phyloP scores from a whole-genome alignment of 2,329 filamentous ascomycete genomes.

The Monilinia vaccinii-corymbosi region DNA sequence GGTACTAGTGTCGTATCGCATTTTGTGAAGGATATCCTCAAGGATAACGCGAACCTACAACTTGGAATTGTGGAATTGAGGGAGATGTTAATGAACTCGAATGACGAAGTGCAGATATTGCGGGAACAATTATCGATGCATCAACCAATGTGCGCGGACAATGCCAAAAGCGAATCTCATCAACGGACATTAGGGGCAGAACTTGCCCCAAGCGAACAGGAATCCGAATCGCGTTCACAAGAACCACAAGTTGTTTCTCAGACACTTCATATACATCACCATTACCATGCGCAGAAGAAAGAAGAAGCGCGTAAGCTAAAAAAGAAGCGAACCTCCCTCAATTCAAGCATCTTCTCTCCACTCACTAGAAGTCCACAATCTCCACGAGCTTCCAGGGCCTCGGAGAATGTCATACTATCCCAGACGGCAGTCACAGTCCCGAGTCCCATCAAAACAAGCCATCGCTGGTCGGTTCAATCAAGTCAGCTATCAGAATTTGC shows the following conservation, averaged over 20 bases:
- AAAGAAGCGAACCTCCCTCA: slow-evolving; percentile 62
- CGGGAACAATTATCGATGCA: slow-evolving; percentile 74
- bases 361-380: slow-evolving; percentile 34
- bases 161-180: slow-evolving; percentile 28
- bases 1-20: slow-evolving; percentile 74
- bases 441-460: slow-evolving; percentile 36
- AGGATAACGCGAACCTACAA: slow-evolving; percentile 92
- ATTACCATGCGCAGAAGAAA: slow-evolving; percentile 68
- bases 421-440: slow-evolving; percentile 43
- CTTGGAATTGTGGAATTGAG: slow-evolving; percentile 83
- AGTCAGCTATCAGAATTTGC: slow-evolving; percentile 54
- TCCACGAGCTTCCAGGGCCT: slow-evolving; percentile 24
- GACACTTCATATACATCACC: slow-evolving; percentile 87
- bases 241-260: slow-evolving; percentile 43
- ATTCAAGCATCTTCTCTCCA: slow-evolving; percentile 52
- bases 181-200: slow-evolving; percentile 61
- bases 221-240: slow-evolving; percentile 1
- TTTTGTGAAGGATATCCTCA: slow-evolving; percentile 89
- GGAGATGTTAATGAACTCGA: slow-evolving; percentile 83
- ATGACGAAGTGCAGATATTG: slow-evolving; percentile 84
- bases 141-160: slow-evolving; percentile 50
- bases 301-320: slow-evolving; percentile 54
- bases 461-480: slow-evolving; percentile 58
- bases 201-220: slow-evolving; percentile 43
- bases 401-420: slow-evolving; percentile 34